Conservation (phyloP, 169 alveolate species). For the Babesia ovis region DNA sequence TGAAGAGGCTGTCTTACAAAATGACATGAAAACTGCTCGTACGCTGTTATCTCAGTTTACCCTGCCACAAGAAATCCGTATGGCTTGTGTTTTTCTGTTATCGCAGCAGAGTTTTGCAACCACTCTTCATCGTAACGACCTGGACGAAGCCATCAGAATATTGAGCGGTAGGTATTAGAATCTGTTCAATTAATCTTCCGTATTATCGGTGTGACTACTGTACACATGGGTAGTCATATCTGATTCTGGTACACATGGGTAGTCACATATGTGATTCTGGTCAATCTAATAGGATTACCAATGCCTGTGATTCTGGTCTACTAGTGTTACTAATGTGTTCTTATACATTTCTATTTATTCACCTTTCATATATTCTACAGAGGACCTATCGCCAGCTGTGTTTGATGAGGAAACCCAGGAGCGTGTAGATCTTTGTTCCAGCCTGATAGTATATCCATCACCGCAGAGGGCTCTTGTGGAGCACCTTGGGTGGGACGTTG, state of each 20-base stretch:
- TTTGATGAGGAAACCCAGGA: constrained; percentile 62
- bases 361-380: constrained; percentile 17
- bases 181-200: too few species aligned
- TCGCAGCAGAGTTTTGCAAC: constrained; percentile 74
- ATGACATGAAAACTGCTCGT: constrained; percentile 68
- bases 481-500: constrained; percentile 34
- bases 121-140: constrained; percentile 55
- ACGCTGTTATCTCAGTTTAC: constrained; percentile 44
- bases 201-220: too few species aligned
- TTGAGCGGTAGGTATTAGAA: constrained; percentile 62
- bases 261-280: too few species aligned
- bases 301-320: too few species aligned
- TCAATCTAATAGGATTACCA: too few species aligned
- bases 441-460: constrained; percentile 37
- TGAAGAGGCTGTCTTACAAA: constrained; percentile 63
- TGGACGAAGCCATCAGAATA: constrained; percentile 68
- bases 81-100: constrained; percentile 70
- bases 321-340: too few species aligned
- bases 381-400: constrained; percentile 44
- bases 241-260: too few species aligned
- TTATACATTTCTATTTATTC: too few species aligned
- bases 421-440: constrained; percentile 47
- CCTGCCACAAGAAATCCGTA: constrained; percentile 45
- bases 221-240: too few species aligned
- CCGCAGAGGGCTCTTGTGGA: neutral